phyloP scores from a whole-genome alignment of 768 basidiomycete genomes.

The Coprinellus micaceus region DNA sequence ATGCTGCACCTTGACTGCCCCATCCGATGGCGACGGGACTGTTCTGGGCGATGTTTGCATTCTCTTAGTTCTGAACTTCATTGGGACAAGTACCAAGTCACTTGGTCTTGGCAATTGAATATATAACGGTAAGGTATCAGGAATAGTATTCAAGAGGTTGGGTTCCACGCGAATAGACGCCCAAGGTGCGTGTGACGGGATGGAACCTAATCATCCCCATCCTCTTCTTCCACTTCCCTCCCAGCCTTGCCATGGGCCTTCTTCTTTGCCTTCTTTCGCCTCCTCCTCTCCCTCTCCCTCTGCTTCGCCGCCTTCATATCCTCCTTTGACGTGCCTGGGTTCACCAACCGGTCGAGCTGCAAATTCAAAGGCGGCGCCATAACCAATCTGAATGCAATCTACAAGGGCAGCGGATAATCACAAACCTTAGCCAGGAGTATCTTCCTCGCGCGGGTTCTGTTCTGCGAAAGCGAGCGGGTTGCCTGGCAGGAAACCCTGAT shows the following conservation, averaged over 20 bases:
- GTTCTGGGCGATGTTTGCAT: no score
- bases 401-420: conserved; percentile 25
- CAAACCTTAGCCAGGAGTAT: conserved; percentile 73
- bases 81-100: no score
- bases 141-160: no score
- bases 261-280: conserved; percentile 77
- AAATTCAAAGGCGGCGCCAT: no score
- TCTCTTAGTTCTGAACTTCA: no score
- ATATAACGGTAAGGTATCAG: background rate
- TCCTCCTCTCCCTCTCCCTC: conserved; percentile 69
- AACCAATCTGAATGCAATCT: no score
- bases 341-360: conserved; percentile 67
- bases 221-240: conserved; percentile 13
- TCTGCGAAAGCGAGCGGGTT: conserved; percentile 78
- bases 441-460: conserved; percentile 73
- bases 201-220: conserved; percentile 11
- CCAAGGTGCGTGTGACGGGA: no score
- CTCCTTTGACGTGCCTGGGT: conserved; percentile 74
- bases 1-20: no score
- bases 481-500: conserved; percentile 85
- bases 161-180: no score
- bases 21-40: no score
- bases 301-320: conserved; percentile 69
- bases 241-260: conserved; percentile 39
- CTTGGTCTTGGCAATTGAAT: background rate